phyloP scores from a whole-genome alignment of 495 filamentous ascomycete genomes.

The Penicillium atrosanguineum region DNA sequence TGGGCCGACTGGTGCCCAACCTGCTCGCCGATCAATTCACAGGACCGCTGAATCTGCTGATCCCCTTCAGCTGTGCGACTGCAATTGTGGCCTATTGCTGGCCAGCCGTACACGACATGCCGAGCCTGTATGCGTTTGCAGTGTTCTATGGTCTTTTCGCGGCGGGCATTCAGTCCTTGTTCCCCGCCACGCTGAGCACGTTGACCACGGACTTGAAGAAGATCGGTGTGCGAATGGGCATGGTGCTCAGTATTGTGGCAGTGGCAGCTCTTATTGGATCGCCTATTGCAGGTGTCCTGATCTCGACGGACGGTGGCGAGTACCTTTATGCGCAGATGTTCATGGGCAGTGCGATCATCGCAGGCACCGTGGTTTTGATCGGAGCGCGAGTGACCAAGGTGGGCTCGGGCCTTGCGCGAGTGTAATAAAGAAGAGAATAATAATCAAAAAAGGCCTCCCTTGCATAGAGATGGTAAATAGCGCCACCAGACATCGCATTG shows the following conservation, averaged over 20 bases:
- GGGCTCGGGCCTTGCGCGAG: slow-evolving; percentile 28
- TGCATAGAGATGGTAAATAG: slow-evolving; percentile 9
- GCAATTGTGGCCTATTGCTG: slow-evolving; percentile 60
- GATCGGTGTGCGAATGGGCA: slow-evolving; percentile 71
- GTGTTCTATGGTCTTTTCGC: slow-evolving; percentile 60
- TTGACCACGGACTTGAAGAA: slow-evolving; percentile 65
- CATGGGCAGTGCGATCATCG: slow-evolving; percentile 46
- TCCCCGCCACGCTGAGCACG: slow-evolving; percentile 58
- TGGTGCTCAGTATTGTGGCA: slow-evolving; percentile 73
- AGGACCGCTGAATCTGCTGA: slow-evolving; percentile 62
- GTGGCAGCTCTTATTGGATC: slow-evolving; percentile 72
- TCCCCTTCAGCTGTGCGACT: slow-evolving; percentile 51
- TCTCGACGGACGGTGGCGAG: slow-evolving; percentile 45
- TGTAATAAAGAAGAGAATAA: slow-evolving; percentile 2
- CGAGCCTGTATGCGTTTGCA: slow-evolving; percentile 59
- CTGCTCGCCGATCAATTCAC: slow-evolving; percentile 60
- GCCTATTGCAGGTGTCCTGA: slow-evolving; percentile 67
- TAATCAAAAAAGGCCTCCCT: background rate
- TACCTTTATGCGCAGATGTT: slow-evolving; percentile 61
- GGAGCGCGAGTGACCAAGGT: slow-evolving; percentile 47
- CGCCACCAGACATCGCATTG: background rate
- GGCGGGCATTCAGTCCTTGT: slow-evolving; percentile 67
- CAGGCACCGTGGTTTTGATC: slow-evolving; percentile 45
- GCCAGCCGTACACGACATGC: slow-evolving; percentile 52
- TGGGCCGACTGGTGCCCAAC: slow-evolving; percentile 64